phyloP scores from a whole-genome alignment of 140 eudicot genomes.

The Senecio squalidus region DNA sequence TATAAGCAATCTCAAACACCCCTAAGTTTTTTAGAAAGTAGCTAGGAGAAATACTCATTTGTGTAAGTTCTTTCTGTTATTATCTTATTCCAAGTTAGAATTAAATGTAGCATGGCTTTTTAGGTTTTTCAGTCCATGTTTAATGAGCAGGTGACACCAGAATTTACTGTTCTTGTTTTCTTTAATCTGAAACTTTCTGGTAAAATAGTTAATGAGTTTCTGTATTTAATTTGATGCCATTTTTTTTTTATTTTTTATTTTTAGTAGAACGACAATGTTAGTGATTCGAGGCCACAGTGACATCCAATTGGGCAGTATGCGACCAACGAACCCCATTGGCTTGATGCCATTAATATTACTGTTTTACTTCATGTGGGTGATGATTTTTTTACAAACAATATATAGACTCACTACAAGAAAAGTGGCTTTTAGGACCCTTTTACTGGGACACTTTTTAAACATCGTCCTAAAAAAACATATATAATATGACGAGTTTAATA shows the following conservation, averaged over 20 bases:
- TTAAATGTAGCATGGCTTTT: constrained; percentile 37
- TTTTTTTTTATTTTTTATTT: too few relatives aligned
- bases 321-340: too few relatives aligned
- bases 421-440: too few relatives aligned
- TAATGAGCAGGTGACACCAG: constrained; percentile 7
- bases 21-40: constrained; percentile 19
- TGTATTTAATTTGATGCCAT: constrained; percentile 16
- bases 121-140: constrained; percentile 26
- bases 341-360: constrained; percentile 15
- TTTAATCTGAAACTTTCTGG: constrained; percentile 20
- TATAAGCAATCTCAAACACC: too few relatives aligned
- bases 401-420: too few relatives aligned
- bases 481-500: too few relatives aligned
- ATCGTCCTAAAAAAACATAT: too few relatives aligned
- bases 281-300: too few relatives aligned
- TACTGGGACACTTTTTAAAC: too few relatives aligned
- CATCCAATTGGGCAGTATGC: too few relatives aligned
- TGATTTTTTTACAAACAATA: constrained; percentile 14
- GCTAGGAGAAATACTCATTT: background rate
- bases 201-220: constrained; percentile 16
- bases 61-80: constrained; percentile 17
- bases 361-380: constrained; percentile 21
- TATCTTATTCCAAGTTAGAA: constrained; percentile 34
- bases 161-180: constrained; percentile 12
- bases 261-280: too few relatives aligned